A percentile compares a stretch with the other conserved stretches of the same genome.
Evolutionary conservation across 441 rosid species (phyloP).

Genomic region (Pelargonium citronellum): DNA sequence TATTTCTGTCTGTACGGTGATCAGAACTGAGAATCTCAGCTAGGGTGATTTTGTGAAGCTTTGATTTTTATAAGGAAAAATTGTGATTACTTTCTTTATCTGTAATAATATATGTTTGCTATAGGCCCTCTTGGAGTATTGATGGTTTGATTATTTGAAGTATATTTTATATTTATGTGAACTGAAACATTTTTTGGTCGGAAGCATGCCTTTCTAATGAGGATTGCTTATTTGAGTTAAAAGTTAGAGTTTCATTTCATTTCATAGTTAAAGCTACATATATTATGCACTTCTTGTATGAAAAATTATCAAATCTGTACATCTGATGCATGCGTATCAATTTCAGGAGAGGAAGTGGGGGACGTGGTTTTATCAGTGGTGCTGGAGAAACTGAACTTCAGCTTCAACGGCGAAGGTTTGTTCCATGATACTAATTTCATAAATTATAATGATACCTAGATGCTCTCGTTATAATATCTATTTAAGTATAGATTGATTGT

Average conservation of each 20-base stretch:
- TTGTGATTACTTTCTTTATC: not conserved
- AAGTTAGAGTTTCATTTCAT: not conserved
- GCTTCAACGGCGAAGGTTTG: conserved; percentile 83
- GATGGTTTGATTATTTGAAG: no score
- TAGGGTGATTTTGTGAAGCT: not conserved
- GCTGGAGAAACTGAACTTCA: conserved; percentile 99
- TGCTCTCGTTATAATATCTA: not conserved
- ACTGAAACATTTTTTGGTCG: no score
- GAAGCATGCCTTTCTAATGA: not conserved
- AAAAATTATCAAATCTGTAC: conserved; percentile 8
- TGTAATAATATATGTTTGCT: not conserved
- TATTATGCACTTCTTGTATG: conserved; percentile 4
- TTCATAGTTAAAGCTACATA: not conserved
- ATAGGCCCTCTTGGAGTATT: no score
- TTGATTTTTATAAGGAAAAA: not conserved
- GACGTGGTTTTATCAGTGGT: conserved; percentile 83
- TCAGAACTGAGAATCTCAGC: not conserved
- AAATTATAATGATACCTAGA: not conserved
- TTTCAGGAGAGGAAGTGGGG: conserved; percentile 93
- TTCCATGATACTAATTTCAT: conserved; percentile 17
- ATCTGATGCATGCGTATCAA: conserved; percentile 16
- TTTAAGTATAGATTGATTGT: not conserved
- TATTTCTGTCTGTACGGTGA: not conserved
- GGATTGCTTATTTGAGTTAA: not conserved
- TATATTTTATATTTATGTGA: no score